Base-by-base conservation (phyloP, 768 basidiomycete species). In the Myochromella boudieri region DNA sequence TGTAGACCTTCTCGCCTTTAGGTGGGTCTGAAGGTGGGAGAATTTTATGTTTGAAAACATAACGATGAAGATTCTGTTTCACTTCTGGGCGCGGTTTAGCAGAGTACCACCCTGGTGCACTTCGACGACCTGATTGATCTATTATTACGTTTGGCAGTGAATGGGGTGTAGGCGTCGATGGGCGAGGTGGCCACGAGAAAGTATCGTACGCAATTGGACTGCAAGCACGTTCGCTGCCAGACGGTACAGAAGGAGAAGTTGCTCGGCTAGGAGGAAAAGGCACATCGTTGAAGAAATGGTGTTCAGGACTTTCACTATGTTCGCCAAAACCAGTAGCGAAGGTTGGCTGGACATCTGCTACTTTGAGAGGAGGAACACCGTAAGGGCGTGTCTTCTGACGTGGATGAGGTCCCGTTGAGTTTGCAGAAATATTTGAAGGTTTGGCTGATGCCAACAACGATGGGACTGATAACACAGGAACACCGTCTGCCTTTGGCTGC, bases 81-180 rank as follows among this genome's bases (percentile, higher is more conserved):
- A 25, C 40, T 15, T 37, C 33, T 4, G 44, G 44, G 15, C 34
- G 33, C 3, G 44, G 34, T 14, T 33, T 37, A 5, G 34, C 27
- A 20, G 33, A n/a, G 17, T 45, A 29, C 33, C 44, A 45, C 6
- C 44, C 44, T 18, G 34, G 17, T 14, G 44, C 44, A 26, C 44
- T 45, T 18, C 44, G 33, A 27, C 44, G 44, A 9, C 44, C 44
- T 15, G 33, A 45, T 14, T 37, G 34, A 10, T 37, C 2, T 9
- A 9, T 9, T 17, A 26, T 3, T 10, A 26, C 18, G 25, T 48
- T 48, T 14, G 22, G 31, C 8, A 40, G 46, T 3, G 46, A 48
- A 21, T 42, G 15, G 11, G 46, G 46, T 4, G 46, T 48, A 4
- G 39, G 46, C 8, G 46, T 48, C 4, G 32, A 6, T 6, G 46